phyloP scores from a whole-genome alignment of 1,284 basidiomycete species.

The Mycosarcoma mackinlayi region DNA sequence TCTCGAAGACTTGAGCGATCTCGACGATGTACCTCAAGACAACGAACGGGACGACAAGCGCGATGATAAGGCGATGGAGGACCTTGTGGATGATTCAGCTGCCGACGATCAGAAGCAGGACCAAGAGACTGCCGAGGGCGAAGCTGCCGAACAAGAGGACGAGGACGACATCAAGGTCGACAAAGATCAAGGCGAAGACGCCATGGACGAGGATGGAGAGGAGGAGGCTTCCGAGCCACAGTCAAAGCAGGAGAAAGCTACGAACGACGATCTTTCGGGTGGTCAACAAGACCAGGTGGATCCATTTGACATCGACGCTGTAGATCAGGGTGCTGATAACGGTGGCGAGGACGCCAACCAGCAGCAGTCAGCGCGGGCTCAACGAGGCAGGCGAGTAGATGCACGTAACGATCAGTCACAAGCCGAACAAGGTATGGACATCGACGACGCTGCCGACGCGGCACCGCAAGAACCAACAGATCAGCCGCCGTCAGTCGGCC shows the following conservation, averaged over 20 bases:
- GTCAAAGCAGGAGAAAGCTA: slow-evolving; percentile 17
- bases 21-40: slow-evolving; percentile 72
- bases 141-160: slow-evolving; percentile 27
- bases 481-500: slow-evolving; percentile 22
- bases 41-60: slow-evolving; percentile 27
- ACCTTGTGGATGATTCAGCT: slow-evolving; percentile 37
- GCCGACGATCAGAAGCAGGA: slow-evolving; percentile 54
- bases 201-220: slow-evolving; percentile 46
- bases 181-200: slow-evolving; percentile 45
- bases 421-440: slow-evolving; percentile 59
- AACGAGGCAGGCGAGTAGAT: slow-evolving; percentile 40
- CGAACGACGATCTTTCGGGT: slow-evolving; percentile 10
- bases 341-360: slow-evolving; percentile 49
- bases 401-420: slow-evolving; percentile 46
- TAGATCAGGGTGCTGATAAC: slow-evolving; percentile 43
- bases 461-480: slow-evolving; percentile 67
- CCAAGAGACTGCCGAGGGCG: slow-evolving; percentile 61
- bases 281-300: slow-evolving; percentile 24
- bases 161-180: slow-evolving; percentile 45
- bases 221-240: slow-evolving; percentile 28
- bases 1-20: slow-evolving; percentile 76
- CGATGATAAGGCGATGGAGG: slow-evolving; percentile 38
- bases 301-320: slow-evolving; percentile 40
- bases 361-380: slow-evolving; percentile 44
- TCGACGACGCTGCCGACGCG: slow-evolving; percentile 59